Percentiles rank a stretch among this genome's conserved stretches.
These are phyloP conservation scores for Podila clonocystis DNA, from an alignment of 192 early-diverging fungal species.

Conservation along the genomic window DNA sequence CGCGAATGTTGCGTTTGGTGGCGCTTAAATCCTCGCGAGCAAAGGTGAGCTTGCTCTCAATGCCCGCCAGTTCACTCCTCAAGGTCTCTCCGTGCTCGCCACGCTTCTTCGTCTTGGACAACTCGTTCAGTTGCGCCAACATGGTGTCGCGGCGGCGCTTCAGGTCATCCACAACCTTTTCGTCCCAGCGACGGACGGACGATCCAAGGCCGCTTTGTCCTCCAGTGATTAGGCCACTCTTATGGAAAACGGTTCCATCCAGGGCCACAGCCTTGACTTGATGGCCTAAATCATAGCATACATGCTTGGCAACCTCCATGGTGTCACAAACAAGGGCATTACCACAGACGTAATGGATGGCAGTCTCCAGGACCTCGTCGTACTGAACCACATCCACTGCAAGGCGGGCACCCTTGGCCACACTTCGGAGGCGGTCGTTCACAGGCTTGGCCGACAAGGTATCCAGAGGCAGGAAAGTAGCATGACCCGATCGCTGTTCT, in stretches of 20 bases:
- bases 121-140: constrained; percentile 74
- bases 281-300: constrained; percentile 85
- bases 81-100: constrained; percentile 70
- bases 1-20: constrained; percentile 64
- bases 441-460: constrained; percentile 76
- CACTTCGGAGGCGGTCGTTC: constrained; percentile 84
- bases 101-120: constrained; percentile 75
- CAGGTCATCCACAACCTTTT: constrained; percentile 86
- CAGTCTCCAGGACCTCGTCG: constrained; percentile 77
- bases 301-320: constrained; percentile 81
- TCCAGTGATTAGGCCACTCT: constrained; percentile 96
- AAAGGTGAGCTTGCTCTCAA: constrained; percentile 68
- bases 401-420: constrained; percentile 85
- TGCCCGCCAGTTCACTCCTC: constrained; percentile 65
- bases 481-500: constrained; percentile 91
- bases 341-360: constrained; percentile 93
- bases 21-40: constrained; percentile 71
- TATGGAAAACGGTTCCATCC: constrained; percentile 96
- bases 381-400: constrained; percentile 94
- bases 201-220: constrained; percentile 63
- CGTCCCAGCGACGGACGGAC: constrained; percentile 81
- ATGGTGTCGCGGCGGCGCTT: constrained; percentile 76
- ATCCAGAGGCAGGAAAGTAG: constrained; percentile 95
- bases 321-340: constrained; percentile 93
- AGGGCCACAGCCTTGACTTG: constrained; percentile 93